Base-by-base conservation (phyloP, 805 yeast species). In the Diddensiella transvaalensis region DNA sequence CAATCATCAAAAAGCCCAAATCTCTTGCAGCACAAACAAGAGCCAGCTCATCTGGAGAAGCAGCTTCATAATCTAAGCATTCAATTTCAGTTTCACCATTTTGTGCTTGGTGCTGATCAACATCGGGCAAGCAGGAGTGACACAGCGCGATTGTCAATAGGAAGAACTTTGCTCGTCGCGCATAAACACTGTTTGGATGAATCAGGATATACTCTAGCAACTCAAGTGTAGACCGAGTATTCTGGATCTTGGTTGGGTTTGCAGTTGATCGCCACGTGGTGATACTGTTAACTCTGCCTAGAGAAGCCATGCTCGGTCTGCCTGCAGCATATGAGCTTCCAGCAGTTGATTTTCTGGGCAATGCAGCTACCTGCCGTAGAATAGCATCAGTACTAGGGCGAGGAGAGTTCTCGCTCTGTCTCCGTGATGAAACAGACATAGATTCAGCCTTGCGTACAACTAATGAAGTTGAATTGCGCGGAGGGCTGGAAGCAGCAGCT, bases 21-120 rank as follows among this genome's bases (percentile, higher is more conserved):
- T 93, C 99, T 56, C 96, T 76, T 0, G 99, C 99, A 1, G 98
- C 99, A 40, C 84, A 80, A 2, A 93, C 91, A 24, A 93, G 70
- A 0, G 99, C 99, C 43, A 90, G 68, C 64, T 93, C 99, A 67
- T 93, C 99, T 0, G 99, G 99, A 0, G 97, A 90, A 0, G 98
- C 82, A 0, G 98, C 87, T 62, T 91, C 97, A 59, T 93, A 93
- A 44, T 79, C 82, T 6, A 90, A 78, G 19, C 73, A 70, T 48
- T 80, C 82, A 21, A 89, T 19, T 33, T 51, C 52, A 10, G 24
- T 73, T 80, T 49, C 58, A 21, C 60, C 61, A 3, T 59, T 61
- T 1, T 53, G 64, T 1, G 48, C 57, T 4, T 47, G 47, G 19
- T 55, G 58, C 1, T 59, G 57, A 30, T 49, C 57, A 39, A 57